Percentiles rank a stretch among this genome's conserved stretches.
phyloP scores from a whole-genome alignment of 805 yeast genomes.

The Candida rishiriensis region DNA sequence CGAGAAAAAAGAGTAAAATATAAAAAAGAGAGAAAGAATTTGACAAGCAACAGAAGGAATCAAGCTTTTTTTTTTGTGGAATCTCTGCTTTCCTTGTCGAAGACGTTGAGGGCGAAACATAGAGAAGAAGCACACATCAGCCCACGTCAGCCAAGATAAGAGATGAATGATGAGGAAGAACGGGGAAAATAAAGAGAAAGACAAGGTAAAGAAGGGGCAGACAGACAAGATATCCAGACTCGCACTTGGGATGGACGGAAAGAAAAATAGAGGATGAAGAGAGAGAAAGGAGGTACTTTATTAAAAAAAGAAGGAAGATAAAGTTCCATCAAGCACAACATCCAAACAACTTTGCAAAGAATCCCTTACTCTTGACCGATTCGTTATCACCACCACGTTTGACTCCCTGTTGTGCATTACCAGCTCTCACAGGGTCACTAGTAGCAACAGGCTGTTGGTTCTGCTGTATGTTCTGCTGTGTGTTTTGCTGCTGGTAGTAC shows the following conservation, averaged over 20 bases:
- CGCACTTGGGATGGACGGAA: not conserved
- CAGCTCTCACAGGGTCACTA: slow-evolving; percentile 13
- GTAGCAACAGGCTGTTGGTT: slow-evolving; percentile 21
- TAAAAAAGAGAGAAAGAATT: too few relatives aligned
- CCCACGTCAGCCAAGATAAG: too few relatives aligned
- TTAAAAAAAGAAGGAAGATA: slow-evolving; percentile 1
- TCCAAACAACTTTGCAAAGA: slow-evolving; percentile 21
- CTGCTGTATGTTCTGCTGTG: slow-evolving; percentile 15
- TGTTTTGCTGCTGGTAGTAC: slow-evolving; percentile 13
- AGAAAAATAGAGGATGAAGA: not conserved
- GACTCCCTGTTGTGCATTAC: slow-evolving; percentile 2
- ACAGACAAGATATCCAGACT: not conserved
- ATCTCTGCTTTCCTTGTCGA: too few relatives aligned
- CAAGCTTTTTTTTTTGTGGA: too few relatives aligned
- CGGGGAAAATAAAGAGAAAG: not conserved
- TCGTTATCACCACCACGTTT: slow-evolving; percentile 15
- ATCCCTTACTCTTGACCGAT: slow-evolving; percentile 21
- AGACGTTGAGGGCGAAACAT: not conserved
- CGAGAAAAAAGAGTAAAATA: too few relatives aligned
- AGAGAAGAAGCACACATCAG: not conserved
- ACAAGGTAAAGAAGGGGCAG: not conserved
- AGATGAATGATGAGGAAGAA: not conserved
- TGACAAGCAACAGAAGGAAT: too few relatives aligned
- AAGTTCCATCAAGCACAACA: slow-evolving; percentile 14
- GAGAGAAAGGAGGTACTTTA: not conserved